Evolutionary conservation across 768 basidiomycete species (phyloP).

Genomic region (Termitomyces sp.): DNA sequence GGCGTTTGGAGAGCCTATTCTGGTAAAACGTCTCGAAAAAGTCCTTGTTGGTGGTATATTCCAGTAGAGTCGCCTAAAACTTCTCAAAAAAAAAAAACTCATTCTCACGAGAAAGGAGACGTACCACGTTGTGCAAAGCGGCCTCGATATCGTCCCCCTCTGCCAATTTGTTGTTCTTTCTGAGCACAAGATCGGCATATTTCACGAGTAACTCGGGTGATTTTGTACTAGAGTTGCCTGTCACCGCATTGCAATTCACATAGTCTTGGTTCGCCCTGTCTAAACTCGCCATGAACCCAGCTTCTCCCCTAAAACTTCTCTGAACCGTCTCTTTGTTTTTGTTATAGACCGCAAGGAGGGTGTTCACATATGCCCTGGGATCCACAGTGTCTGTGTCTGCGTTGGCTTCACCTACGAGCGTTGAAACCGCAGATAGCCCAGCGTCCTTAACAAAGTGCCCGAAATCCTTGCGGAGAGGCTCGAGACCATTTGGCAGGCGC

Average conservation of each 20-base stretch:
- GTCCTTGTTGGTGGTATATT: slow-evolving; percentile 98
- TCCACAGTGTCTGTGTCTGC: slow-evolving; percentile 63
- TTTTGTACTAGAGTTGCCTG: slow-evolving; percentile 80
- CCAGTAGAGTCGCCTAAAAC: slow-evolving; percentile 92
- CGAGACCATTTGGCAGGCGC: slow-evolving; percentile 86
- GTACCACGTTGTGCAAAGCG: slow-evolving; percentile 85
- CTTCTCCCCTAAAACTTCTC: slow-evolving; percentile 87
- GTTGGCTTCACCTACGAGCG: slow-evolving; percentile 61
- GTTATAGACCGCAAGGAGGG: slow-evolving; percentile 84
- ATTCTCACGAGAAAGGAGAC: slow-evolving; percentile 21
- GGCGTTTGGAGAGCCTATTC: slow-evolving; percentile 88
- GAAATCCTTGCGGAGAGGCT: slow-evolving; percentile 88
- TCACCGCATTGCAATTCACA: slow-evolving; percentile 90
- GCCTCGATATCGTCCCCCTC: slow-evolving; percentile 91
- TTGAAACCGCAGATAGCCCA: slow-evolving; percentile 79
- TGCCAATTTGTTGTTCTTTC: slow-evolving; percentile 94
- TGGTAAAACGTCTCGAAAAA: slow-evolving; percentile 99
- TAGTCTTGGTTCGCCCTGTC: slow-evolving; percentile 96
- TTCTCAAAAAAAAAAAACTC: neutral
- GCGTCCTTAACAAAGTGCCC: slow-evolving; percentile 94
- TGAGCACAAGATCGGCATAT: slow-evolving; percentile 83
- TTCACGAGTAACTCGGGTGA: slow-evolving; percentile 92
- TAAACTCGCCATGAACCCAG: slow-evolving; percentile 89
- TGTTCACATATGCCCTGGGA: slow-evolving; percentile 93
- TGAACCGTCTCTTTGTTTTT: slow-evolving; percentile 90